Evolutionary conservation across 2,329 filamentous ascomycete genomes (phyloP), one percentile per base, ranked within the genome.

Genomic region (Myriosclerotinia duriaeana): DNA sequence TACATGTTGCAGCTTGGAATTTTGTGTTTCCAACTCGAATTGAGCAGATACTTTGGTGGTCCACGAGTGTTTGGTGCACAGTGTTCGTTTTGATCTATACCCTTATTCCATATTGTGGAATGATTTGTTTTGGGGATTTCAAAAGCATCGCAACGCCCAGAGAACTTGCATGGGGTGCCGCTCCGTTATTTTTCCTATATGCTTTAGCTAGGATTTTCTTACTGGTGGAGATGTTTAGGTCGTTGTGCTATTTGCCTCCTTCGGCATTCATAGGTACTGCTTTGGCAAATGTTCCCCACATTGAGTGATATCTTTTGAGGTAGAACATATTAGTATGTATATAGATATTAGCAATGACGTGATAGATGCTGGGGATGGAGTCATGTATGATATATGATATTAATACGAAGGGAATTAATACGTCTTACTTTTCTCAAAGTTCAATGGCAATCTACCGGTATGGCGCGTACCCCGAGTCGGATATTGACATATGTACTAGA

Each of bases 1-100:
- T 71, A 15, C 71, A 70, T 44, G 42, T 70, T 26, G 52, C 61
- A 7, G 70, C 67, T n/a, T 69, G 70, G 69, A 69, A 69, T 22
- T 71, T 68, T 20, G 40, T 12, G 4, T 72, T 72, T 40, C 69
- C 69, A 15, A 64, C 70, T 3, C 46, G 36, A 9, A 38, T 67
- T 3, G 68, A 71, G 40, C 50, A 42, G n/a, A 61, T 58, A n/a
- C 17, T 70, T 12, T 71, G 67, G 65, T 61, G 62, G 38, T 60
- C 53, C 6, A 46, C 67, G 11, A 65, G 65, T 40, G 34, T 69
- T 9, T 69, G 56, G 42, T 53, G 53, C 15, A 64, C 58, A 3
- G 36, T 64, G 5, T 40, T 48, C 36, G 42, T 66, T 17, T 30
- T 64, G 3, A 50, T 61, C n/a, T 66, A 53, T 5, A 55, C 60